Base-by-base conservation (phyloP, 1,284 basidiomycete genomes). In the Moniliophthora roreri region DNA sequence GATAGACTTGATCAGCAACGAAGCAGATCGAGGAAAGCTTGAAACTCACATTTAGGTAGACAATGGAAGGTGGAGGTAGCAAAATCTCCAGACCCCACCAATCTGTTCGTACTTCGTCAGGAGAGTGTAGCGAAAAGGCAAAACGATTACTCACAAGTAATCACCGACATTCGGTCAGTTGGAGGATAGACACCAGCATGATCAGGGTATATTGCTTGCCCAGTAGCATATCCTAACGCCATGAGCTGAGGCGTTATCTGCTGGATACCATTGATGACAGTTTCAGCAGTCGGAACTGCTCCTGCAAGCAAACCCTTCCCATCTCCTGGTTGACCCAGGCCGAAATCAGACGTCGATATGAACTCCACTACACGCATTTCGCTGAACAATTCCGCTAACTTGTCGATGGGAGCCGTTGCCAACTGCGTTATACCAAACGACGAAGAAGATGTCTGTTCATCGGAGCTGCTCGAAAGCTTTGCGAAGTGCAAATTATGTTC, bases 61-160 rank as follows among this genome's bases (percentile, higher is more conserved):
- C 63, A 24, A 92, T 63, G 3, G 89, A 81, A 3, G 88, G 80
- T 44, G 83, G 78, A 10, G 89, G 90, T 32, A 92, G 71, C 37
- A 82, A 77, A 0, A 91, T 53, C 64, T 92, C 89, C 4, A 91
- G 72, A 13, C 89, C 89, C 89, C 89, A 92, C 90, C 90, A 91
- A 66, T 91, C 89, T 89, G 56, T 28, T 41, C 47, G 44, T 51
- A 39, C 53, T 16, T 52, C 42, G 40, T 44, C 24, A 49, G 38
- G 37, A 4, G 39, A 49, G 41, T 58, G 46, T 53, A 2, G 11
- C 21, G 21, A 39, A 40, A 34, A 39, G 32, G 15, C 46, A 13
- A n/a, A 32, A 42, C 20, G n/a, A 23, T 54, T 35, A 66, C 80
- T 66, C 65, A 91, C 88, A 91, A n/a, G 89, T 89, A 20, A 92